These are phyloP conservation scores for Huntiella moniliformis DNA, from an alignment of 2,329 filamentous ascomycete genomes.

Conservation along the genomic window DNA sequence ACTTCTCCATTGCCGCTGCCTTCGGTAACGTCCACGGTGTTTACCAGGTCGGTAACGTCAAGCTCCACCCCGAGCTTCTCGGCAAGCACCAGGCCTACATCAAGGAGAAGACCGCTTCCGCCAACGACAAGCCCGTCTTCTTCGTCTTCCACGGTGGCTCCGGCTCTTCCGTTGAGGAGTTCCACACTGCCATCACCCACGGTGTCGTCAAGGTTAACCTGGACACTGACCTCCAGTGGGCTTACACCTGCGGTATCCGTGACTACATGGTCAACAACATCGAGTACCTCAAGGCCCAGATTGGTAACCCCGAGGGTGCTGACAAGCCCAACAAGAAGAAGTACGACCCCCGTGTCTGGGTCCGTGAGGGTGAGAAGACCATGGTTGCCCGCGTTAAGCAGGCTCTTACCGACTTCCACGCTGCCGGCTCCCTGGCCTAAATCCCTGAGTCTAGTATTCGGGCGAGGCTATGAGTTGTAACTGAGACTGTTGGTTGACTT, in stretches of 20 bases:
- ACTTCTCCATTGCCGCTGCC: conserved; percentile 95
- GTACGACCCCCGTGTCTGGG: conserved; percentile 69
- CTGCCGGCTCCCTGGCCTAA: conserved; percentile 20
- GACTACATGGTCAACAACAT: conserved; percentile 91
- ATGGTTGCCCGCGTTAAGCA: conserved; percentile 67
- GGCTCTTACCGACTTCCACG: conserved; percentile 84
- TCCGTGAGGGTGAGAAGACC: conserved; percentile 91
- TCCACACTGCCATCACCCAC: conserved; percentile 68
- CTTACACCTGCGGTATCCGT: conserved; percentile 79
- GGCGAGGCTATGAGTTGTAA: not conserved
- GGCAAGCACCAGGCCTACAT: conserved; percentile 91
- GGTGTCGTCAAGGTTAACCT: conserved; percentile 99
- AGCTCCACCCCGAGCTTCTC: conserved; percentile 87
- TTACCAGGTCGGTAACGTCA: conserved; percentile 96
- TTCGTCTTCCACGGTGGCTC: conserved; percentile 99
- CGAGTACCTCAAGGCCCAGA: conserved; percentile 70
- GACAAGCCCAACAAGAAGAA: conserved; percentile 99
- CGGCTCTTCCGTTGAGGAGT: conserved; percentile 80
- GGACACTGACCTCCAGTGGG: conserved; percentile 93
- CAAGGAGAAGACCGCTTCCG: conserved; percentile 52
- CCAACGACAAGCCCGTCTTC: conserved; percentile 75
- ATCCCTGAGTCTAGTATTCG: not conserved
- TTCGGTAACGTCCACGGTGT: conserved; percentile 98
- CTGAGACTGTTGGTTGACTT: not conserved
- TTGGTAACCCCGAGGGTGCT: conserved; percentile 87